A percentile compares a stretch with the other conserved stretches of the same genome.
Evolutionary conservation across 306 rosid species (phyloP).

Genomic region (Gynostemma pentaphyllum): DNA sequence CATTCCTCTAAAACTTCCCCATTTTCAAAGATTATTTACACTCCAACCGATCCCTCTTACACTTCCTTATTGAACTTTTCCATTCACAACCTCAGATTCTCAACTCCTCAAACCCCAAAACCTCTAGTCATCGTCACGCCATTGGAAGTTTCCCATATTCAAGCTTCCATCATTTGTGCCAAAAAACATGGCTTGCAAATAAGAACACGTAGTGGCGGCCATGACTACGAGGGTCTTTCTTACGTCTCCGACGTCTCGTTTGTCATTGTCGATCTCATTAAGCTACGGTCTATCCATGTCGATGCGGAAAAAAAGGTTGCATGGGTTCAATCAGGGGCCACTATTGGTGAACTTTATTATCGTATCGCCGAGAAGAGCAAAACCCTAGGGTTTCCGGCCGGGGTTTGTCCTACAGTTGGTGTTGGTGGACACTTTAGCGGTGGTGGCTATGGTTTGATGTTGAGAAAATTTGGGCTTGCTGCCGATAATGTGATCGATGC

Average conservation of each 20-base stretch:
- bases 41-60: neutral
- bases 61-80: neutral
- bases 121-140: conserved; percentile 14
- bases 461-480: conserved; percentile 13
- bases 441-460: conserved; percentile 3
- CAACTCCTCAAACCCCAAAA: neutral
- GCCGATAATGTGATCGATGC: conserved; percentile 1
- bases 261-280: conserved; percentile 6
- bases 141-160: neutral
- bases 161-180: conserved; percentile 10
- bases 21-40: conserved; percentile 7
- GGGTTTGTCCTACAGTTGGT: conserved; percentile 10
- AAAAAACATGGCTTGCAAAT: neutral
- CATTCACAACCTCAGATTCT: conserved; percentile 1
- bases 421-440: conserved; percentile 17
- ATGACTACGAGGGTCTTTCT: conserved; percentile 19
- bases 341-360: conserved; percentile 9
- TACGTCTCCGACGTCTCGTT: conserved; percentile 10
- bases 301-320: neutral
- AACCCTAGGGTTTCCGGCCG: conserved; percentile 11
- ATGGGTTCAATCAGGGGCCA: conserved; percentile 15
- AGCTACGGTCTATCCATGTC: neutral
- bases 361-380: conserved; percentile 3
- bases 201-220: conserved; percentile 16
- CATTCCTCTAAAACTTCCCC: neutral